Percentiles rank a stretch among this genome's conserved stretches.
Conservation (phyloP, 2,329 filamentous ascomycete species). For the Tolypocladium pustulatum region DNA sequence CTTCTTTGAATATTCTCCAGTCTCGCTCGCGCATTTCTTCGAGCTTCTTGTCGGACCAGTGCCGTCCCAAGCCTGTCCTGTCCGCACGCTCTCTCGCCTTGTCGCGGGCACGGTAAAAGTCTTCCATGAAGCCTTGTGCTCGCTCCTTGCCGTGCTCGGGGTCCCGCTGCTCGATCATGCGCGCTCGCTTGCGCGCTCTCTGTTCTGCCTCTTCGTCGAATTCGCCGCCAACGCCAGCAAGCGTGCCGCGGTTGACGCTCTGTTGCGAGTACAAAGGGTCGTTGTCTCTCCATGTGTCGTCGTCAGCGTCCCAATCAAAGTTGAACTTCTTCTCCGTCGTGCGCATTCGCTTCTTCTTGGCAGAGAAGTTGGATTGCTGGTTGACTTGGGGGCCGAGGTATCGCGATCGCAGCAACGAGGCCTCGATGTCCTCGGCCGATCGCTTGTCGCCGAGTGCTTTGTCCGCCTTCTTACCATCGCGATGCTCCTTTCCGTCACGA, state of each 20-base stretch:
- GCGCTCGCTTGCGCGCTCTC: conserved; percentile 47
- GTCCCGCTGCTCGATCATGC: conserved; percentile 65
- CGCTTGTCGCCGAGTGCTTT: conserved; percentile 25
- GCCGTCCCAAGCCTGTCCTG: conserved; percentile 72
- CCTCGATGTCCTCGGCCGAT: conserved; percentile 55
- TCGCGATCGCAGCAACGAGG: conserved; percentile 62
- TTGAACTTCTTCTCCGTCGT: conserved; percentile 98
- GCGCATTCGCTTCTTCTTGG: conserved; percentile 88
- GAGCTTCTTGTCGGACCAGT: conserved; percentile 90
- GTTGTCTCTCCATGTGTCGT: conserved; percentile 63
- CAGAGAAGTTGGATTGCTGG: conserved; percentile 73
- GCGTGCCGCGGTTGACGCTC: conserved; percentile 20
- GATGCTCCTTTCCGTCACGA: conserved; percentile 13
- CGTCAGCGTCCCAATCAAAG: conserved; percentile 93
- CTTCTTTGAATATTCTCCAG: conserved; percentile 99
- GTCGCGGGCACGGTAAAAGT: conserved; percentile 53
- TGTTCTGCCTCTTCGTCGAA: conserved; percentile 46
- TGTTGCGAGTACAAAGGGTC: conserved; percentile 60
- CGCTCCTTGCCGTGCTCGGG: conserved; percentile 64
- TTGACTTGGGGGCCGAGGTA: conserved; percentile 92
- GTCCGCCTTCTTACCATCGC: conserved; percentile 26
- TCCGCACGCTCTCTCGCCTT: conserved; percentile 62
- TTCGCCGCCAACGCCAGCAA: conserved; percentile 39
- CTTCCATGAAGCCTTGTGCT: conserved; percentile 72
- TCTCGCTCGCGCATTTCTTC: conserved; percentile 94